Evolutionary conservation across 1,139 yeast species (phyloP), one percentile per base, ranked within the genome.

Genomic region (Taphrina wiesneri): DNA sequence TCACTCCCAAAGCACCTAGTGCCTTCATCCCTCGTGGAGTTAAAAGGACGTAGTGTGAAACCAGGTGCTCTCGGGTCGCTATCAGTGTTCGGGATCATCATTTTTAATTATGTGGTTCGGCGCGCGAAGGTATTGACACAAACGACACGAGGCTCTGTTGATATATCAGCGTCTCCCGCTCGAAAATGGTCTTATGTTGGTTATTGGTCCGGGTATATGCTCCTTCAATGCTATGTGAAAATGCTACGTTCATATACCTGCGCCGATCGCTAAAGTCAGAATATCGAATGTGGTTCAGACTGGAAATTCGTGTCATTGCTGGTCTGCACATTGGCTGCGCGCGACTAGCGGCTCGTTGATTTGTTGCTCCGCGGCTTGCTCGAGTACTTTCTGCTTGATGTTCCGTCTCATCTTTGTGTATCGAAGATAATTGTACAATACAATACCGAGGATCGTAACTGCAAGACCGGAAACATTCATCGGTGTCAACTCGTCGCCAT

Each of bases 381-480:
- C 45, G 11, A 21, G 19, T 7, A 53, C 57, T n/a, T 28, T 45
- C 28, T 65, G 56, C 57, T 46, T 61, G 39, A 36, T 43, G 34
- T 65, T 60, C 19, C 65, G 53, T 28, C 65, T 64, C 70, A 69
- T 67, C 32, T 56, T 46, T 26, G 49, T 66, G 56, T 71, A 68
- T 7, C 74, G 68, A 19, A 72, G 62, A 52, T 67, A 67, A 74
- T 92, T 92, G 76, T 93, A 93, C 85, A 93, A 88, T 26, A 83
- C 77, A 45, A 93, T 90, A 71, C 93, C 96, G 17, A 81, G 73
- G 64, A 92, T 78, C 0, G 97, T 90, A n/a, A 91, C 78, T 0
- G 82, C 70, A 72, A 93, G 81, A 1, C 99, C 99, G n/a, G 88
- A 67, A 67, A 85, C 78, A 75, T 93, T 93, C 67, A 90, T 76